Evolutionary conservation across 1,139 yeast genomes (phyloP).

Genomic region (Saccharomyces hybrid): DNA sequence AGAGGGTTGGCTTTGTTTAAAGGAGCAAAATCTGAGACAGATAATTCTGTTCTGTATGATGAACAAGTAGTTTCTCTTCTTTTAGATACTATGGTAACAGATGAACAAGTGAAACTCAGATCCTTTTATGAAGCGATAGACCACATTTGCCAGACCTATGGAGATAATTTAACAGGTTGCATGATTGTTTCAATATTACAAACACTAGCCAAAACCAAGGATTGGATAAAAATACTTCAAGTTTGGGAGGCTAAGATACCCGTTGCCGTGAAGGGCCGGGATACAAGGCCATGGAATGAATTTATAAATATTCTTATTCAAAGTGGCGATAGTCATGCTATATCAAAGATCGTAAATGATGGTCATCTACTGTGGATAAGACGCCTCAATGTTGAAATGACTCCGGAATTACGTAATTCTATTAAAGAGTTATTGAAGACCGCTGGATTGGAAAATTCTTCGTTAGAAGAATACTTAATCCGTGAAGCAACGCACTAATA

Average conservation of each 20-base stretch:
- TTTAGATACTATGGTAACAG: slow-evolving; percentile 13
- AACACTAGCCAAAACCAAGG: slow-evolving; percentile 14
- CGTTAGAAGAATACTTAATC: not conserved
- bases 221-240: slow-evolving; percentile 18
- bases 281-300: slow-evolving; percentile 24
- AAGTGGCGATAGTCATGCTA: slow-evolving; percentile 11
- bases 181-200: slow-evolving; percentile 14
- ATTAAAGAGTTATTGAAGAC: not conserved
- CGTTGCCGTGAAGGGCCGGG: slow-evolving; percentile 12
- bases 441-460: not conserved
- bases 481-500: not conserved
- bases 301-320: slow-evolving; percentile 15
- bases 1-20: slow-evolving; percentile 14
- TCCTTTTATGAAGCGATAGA: slow-evolving; percentile 18
- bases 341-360: slow-evolving; percentile 16
- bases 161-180: slow-evolving; percentile 7
- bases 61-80: slow-evolving; percentile 16
- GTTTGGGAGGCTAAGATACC: slow-evolving; percentile 20
- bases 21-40: slow-evolving; percentile 6
- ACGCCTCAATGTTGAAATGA: slow-evolving; percentile 18
- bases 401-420: slow-evolving; percentile 9
- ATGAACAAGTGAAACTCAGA: slow-evolving; percentile 10
- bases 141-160: slow-evolving; percentile 10
- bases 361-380: slow-evolving; percentile 25
- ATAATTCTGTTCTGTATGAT: slow-evolving; percentile 13